Evolutionary conservation across 805 yeast genomes (phyloP).

Genomic region (Saturnispora sanitii): DNA sequence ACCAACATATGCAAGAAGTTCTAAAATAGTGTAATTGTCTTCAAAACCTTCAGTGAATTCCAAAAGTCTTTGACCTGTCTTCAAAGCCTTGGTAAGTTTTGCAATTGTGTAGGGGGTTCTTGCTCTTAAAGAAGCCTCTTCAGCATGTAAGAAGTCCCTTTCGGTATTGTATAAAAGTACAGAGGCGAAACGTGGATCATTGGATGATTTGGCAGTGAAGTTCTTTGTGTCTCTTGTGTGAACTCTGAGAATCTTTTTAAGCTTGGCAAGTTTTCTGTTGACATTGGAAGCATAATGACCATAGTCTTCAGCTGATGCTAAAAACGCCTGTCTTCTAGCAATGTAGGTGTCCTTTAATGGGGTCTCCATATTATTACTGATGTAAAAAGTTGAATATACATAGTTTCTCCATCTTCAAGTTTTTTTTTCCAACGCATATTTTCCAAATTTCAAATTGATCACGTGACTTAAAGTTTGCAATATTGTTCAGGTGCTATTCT

Average conservation of each 20-base stretch:
- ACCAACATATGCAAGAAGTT: slow-evolving; percentile 28
- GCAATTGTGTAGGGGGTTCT: slow-evolving; percentile 47
- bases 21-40: slow-evolving; percentile 27
- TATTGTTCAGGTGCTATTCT: too few species aligned
- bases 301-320: slow-evolving; percentile 61
- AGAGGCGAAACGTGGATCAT: slow-evolving; percentile 44
- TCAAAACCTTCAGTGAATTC: slow-evolving; percentile 32
- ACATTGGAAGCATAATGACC: slow-evolving; percentile 56
- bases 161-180: slow-evolving; percentile 64
- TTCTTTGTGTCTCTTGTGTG: slow-evolving; percentile 59
- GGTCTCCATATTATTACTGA: slow-evolving; percentile 29
- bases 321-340: slow-evolving; percentile 50
- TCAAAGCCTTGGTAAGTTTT: slow-evolving; percentile 57
- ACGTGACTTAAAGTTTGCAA: too few species aligned
- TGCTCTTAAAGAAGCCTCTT: slow-evolving; percentile 44
- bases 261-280: slow-evolving; percentile 47
- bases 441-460: too few species aligned
- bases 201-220: slow-evolving; percentile 38
- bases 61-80: slow-evolving; percentile 35
- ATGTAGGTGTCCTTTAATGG: slow-evolving; percentile 41
- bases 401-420: neutral
- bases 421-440: too few species aligned
- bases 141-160: slow-evolving; percentile 61
- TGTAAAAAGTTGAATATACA: too few species aligned
- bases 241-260: slow-evolving; percentile 56